These are phyloP conservation scores for Blastocystis sp. DNA, from an alignment of 352 stramenopile genomes.

Conservation along the genomic window DNA sequence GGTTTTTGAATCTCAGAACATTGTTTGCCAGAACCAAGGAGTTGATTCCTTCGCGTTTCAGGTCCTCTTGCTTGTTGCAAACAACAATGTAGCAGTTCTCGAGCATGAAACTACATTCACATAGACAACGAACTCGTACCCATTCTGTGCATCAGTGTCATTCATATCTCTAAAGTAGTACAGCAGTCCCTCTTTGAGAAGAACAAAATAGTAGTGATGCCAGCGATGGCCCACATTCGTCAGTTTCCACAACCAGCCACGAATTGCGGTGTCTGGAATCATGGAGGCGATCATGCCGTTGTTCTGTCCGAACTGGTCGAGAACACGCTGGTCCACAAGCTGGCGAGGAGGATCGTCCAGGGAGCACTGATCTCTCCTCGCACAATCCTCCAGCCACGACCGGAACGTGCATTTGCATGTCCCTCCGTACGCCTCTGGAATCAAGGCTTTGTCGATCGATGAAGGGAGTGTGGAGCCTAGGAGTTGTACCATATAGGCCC, in stretches of 20 bases:
- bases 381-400: slow-evolving; percentile 35
- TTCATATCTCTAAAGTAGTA: slow-evolving; percentile 45
- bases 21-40: not conserved
- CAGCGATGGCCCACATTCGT: slow-evolving; percentile 49
- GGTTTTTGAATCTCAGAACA: slow-evolving; percentile 38
- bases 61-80: slow-evolving; percentile 39
- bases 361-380: not conserved
- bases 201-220: slow-evolving; percentile 60
- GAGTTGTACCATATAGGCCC: slow-evolving; percentile 45
- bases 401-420: not conserved
- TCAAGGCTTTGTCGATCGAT: not conserved
- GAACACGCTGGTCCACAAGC: slow-evolving; percentile 31
- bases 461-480: not conserved
- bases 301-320: slow-evolving; percentile 60
- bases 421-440: slow-evolving; percentile 8
- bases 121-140: not conserved
- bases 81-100: slow-evolving; percentile 51
- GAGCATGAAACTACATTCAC: slow-evolving; percentile 32
- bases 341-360: slow-evolving; percentile 17
- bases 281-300: slow-evolving; percentile 17
- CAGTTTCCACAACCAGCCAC: slow-evolving; percentile 42
- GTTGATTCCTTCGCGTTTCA: slow-evolving; percentile 49
- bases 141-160: slow-evolving; percentile 48
- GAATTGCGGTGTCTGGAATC: slow-evolving; percentile 1
- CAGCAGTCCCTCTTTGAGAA: slow-evolving; percentile 33